These are phyloP conservation scores for Sphagnum magellanicum DNA, from an alignment of 228 moss, liverwort and hornwort species.

Conservation along the genomic window DNA sequence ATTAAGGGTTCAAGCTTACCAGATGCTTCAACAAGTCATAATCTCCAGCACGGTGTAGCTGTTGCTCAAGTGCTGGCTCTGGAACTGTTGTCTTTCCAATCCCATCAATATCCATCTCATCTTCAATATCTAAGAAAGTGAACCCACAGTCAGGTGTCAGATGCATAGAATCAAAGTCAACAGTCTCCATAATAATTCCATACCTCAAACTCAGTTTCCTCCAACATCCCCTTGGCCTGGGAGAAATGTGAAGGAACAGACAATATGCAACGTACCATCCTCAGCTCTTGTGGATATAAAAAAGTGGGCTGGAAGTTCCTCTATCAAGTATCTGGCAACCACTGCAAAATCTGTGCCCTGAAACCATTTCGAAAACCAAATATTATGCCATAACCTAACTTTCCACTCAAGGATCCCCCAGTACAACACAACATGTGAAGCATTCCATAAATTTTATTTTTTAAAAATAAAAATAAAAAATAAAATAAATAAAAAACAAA, in stretches of 20 bases:
- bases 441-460: no score
- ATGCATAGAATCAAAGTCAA: no score
- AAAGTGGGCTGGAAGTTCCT: slow-evolving; percentile 68
- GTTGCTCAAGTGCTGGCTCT: slow-evolving; percentile 69
- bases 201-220: no score
- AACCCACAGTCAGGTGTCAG: no score
- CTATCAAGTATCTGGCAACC: slow-evolving; percentile 75
- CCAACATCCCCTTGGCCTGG: no score
- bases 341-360: slow-evolving; percentile 84
- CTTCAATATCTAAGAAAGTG: slow-evolving; percentile 51
- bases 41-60: slow-evolving; percentile 68
- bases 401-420: no score
- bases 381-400: no score
- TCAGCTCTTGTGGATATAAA: slow-evolving; percentile 37
- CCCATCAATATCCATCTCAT: slow-evolving; percentile 92
- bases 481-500: neutral
- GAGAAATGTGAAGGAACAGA: no score
- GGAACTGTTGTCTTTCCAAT: slow-evolving; percentile 25
- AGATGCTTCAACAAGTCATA: slow-evolving; percentile 68
- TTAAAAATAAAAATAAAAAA: no score
- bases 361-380: slow-evolving; percentile 1
- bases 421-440: no score
- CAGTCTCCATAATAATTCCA: no score
- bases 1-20: slow-evolving; percentile 25
- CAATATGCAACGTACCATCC: neutral